These are phyloP conservation scores for Pyrenophora tritici-repentis DNA, from an alignment of 2,329 filamentous ascomycete genomes.

Conservation along the genomic window DNA sequence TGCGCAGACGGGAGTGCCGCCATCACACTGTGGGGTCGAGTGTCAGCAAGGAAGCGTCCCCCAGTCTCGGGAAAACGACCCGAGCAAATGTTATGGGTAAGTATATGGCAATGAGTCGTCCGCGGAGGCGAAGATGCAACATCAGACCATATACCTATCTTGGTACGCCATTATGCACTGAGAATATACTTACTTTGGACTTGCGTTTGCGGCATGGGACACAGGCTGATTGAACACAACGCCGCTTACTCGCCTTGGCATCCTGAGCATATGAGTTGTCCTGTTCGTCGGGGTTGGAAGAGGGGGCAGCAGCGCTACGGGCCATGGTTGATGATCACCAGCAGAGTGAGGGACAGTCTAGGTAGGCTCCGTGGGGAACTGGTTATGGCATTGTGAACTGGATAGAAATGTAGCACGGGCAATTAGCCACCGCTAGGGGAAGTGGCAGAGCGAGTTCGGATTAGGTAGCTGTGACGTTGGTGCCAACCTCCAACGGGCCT, in stretches of 20 bases:
- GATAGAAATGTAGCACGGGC: slow-evolving; percentile 1
- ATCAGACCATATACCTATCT: slow-evolving; percentile 6
- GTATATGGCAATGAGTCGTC: slow-evolving; percentile 12
- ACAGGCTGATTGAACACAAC: slow-evolving; percentile 50
- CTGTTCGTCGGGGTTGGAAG: slow-evolving; percentile 27
- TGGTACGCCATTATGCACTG: neutral
- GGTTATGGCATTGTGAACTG: slow-evolving; percentile 21
- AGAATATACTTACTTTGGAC: slow-evolving; percentile 49
- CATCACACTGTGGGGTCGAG: slow-evolving; percentile 53
- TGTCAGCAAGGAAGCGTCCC: slow-evolving; percentile 18
- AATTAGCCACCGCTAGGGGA: slow-evolving; percentile 16
- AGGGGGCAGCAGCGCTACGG: slow-evolving; percentile 30
- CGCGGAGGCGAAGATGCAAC: slow-evolving; percentile 25
- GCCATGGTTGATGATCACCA: slow-evolving; percentile 31
- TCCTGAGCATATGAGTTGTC: slow-evolving; percentile 21
- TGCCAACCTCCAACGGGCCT: slow-evolving; percentile 13
- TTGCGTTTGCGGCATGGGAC: slow-evolving; percentile 58
- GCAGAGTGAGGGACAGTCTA: slow-evolving; percentile 11
- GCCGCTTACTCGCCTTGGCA: slow-evolving; percentile 39
- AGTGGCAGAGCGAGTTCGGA: slow-evolving; percentile 2
- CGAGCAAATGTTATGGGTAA: neutral
- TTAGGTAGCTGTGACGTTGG: slow-evolving; percentile 19
- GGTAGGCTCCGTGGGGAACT: slow-evolving; percentile 27
- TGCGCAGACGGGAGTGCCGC: slow-evolving; percentile 54
- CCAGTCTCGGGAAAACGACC: neutral